Percentiles rank a stretch among this genome's conserved stretches.
Conservation (phyloP, 768 basidiomycete species). For the Hypholoma fasciculare region DNA sequence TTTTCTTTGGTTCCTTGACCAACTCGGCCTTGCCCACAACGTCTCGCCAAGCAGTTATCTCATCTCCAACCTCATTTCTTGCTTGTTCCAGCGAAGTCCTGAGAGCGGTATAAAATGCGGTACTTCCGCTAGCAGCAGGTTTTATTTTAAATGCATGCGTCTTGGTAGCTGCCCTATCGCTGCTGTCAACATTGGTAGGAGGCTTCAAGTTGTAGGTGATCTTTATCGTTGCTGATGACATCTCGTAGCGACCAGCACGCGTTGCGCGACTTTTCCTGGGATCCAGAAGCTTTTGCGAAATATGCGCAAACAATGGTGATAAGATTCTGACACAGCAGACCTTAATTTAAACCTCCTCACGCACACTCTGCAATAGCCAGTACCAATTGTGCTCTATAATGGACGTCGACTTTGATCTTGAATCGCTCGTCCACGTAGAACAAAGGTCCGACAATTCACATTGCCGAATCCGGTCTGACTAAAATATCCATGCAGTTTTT, state of each 20-base stretch:
- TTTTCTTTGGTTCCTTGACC: conserved; percentile 53
- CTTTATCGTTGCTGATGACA: conserved; percentile 19
- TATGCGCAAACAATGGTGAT: conserved; percentile 14
- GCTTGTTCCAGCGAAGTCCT: conserved; percentile 50
- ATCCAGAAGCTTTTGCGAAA: not conserved
- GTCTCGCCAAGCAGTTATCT: conserved; percentile 76
- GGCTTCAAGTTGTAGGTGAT: conserved; percentile 22
- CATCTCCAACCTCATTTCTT: conserved; percentile 56
- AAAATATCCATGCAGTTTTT: conserved; percentile 56
- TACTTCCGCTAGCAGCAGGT: conserved; percentile 20
- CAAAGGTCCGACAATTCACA: conserved; percentile 46
- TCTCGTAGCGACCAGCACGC: not conserved
- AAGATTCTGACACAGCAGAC: conserved; percentile 5
- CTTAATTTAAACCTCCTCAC: not conserved
- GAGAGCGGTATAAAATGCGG: conserved; percentile 52
- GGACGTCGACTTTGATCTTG: conserved; percentile 52
- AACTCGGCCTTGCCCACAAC: conserved; percentile 65
- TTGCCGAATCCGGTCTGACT: not conserved
- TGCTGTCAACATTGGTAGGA: conserved; percentile 8
- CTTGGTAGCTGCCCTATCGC: conserved; percentile 7
- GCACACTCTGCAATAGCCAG: not conserved
- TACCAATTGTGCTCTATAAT: conserved; percentile 15
- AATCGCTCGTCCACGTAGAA: conserved; percentile 60
- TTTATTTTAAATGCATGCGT: conserved; percentile 13
- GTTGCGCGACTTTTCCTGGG: not conserved